These are phyloP conservation scores for Rhododendron simsii DNA, from an alignment of 148 eudicot species.

Conservation along the genomic window DNA sequence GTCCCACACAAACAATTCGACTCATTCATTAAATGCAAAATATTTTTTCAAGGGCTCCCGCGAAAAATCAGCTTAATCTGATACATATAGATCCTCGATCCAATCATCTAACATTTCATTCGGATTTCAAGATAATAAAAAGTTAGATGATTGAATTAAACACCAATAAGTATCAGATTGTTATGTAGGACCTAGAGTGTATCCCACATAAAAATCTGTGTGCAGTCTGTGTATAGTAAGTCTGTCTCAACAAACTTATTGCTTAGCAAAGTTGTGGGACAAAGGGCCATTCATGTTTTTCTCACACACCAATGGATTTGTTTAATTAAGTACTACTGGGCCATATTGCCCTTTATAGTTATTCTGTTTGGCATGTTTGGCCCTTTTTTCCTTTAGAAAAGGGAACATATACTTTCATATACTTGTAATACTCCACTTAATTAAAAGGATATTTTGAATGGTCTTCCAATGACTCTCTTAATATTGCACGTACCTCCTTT, in stretches of 20 bases:
- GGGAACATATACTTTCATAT: not conserved
- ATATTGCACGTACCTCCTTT: not conserved
- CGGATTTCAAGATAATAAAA: too few relatives aligned
- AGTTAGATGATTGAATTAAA: accelerated
- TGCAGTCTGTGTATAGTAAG: too few relatives aligned
- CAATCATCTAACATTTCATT: too few relatives aligned
- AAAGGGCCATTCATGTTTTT: slow-evolving; percentile 4
- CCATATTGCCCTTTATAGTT: not conserved
- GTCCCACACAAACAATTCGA: too few relatives aligned
- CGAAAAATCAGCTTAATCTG: too few relatives aligned
- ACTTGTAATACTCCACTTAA: not conserved
- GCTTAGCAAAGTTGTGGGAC: not conserved
- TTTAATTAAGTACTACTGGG: not conserved
- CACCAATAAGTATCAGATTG: too few relatives aligned
- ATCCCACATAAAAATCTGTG: too few relatives aligned
- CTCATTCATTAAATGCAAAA: too few relatives aligned
- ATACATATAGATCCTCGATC: too few relatives aligned
- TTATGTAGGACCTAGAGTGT: too few relatives aligned
- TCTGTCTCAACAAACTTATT: too few relatives aligned
- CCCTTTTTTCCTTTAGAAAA: not conserved
- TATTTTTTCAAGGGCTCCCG: too few relatives aligned
- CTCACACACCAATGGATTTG: not conserved
- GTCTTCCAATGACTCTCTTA: not conserved
- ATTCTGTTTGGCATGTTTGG: not conserved
- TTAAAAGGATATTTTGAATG: not conserved